Evolutionary conservation across 2,329 filamentous ascomycete genomes (phyloP).

Genomic region (Fusarium liriodendri): DNA sequence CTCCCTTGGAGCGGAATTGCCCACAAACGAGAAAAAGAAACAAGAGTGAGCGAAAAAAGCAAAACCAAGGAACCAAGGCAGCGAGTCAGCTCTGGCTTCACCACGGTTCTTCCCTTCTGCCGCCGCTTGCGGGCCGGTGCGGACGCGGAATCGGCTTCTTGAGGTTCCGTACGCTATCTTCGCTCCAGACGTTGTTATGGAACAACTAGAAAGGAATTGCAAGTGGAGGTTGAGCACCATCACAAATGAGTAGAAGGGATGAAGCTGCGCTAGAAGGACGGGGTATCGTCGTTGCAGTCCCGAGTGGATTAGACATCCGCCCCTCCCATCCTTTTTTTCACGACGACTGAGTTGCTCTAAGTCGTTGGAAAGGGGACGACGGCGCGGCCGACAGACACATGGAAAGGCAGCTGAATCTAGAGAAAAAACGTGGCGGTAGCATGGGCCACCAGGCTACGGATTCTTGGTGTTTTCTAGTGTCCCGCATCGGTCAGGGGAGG

Average conservation of each 20-base stretch:
- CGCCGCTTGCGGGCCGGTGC: slow-evolving; percentile 37
- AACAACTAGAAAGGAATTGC: not conserved
- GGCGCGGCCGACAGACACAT: not conserved
- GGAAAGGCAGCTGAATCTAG: slow-evolving; percentile 8
- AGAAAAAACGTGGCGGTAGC: slow-evolving; percentile 31
- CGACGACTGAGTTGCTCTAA: not conserved
- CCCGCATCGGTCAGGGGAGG: slow-evolving; percentile 16
- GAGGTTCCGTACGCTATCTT: slow-evolving; percentile 24
- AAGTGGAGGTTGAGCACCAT: slow-evolving; percentile 2
- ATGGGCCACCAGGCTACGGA: slow-evolving; percentile 13
- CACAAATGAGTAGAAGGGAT: slow-evolving; percentile 5
- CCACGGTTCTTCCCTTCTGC: slow-evolving; percentile 4
- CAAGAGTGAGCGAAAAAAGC: slow-evolving; percentile 5
- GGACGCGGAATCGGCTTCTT: slow-evolving; percentile 38
- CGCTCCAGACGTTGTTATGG: not conserved
- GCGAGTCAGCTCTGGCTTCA: slow-evolving; percentile 35
- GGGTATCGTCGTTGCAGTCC: not conserved
- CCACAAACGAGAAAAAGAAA: slow-evolving; percentile 29
- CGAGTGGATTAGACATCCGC: not conserved
- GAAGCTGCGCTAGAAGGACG: slow-evolving; percentile 12
- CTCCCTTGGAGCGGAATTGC: slow-evolving; percentile 7
- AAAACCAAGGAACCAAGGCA: slow-evolving; percentile 10
- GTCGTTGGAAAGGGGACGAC: not conserved
- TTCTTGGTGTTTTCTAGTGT: slow-evolving; percentile 28
- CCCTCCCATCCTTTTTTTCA: slow-evolving; percentile 1